Evolutionary conservation across 2,329 filamentous ascomycete species (phyloP), one percentile per base, ranked within the genome.

Genomic region (Cordyceps militaris): DNA sequence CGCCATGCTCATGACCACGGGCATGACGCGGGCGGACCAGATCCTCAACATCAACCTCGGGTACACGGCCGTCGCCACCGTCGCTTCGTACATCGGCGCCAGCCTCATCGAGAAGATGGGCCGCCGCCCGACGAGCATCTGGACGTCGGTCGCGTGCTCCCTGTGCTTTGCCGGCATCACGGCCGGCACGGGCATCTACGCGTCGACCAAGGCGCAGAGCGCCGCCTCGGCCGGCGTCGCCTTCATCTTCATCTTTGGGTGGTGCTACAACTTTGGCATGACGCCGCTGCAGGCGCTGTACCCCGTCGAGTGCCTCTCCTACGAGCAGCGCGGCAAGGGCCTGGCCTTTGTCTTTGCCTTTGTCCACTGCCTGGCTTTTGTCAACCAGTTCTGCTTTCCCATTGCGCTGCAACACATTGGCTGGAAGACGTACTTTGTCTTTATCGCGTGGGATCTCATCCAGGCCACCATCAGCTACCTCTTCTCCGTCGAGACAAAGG

Each of bases 1-100:
- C 2, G 67, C 77, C 47, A 75, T 83, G 59, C 72, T 83, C 53
- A 70, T 77, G 34, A 79, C 76, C 1, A 79, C 78, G 24, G 80
- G 81, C 13, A 73, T 79, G 60, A 70, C 63, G 2, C 68, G 67
- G 10, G 61, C 61, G 6, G 68, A 71, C 44, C 65, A 66, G 1
- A 72, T 79, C 62, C 71, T 73, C 23, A 76, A 79, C 61, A 71
- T 83, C 42, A 77, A 74, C 23, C 66, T 82, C 1, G 65, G 64
- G 13, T 79, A 79, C 64, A 77, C 79, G 63, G 73, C 74, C 13
- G 70, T 78, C 60, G 76, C 79, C 61, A 75, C 81, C 57, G 64
- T 74, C 28, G 78, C 75, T 57, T 78, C 78, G 10, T 66, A 76
- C 14, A 34, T 75, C 4, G 81, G 80, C 23, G 77, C 80, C 16